Evolutionary conservation across 805 yeast species (phyloP).

Genomic region (Candida mattraensis): DNA sequence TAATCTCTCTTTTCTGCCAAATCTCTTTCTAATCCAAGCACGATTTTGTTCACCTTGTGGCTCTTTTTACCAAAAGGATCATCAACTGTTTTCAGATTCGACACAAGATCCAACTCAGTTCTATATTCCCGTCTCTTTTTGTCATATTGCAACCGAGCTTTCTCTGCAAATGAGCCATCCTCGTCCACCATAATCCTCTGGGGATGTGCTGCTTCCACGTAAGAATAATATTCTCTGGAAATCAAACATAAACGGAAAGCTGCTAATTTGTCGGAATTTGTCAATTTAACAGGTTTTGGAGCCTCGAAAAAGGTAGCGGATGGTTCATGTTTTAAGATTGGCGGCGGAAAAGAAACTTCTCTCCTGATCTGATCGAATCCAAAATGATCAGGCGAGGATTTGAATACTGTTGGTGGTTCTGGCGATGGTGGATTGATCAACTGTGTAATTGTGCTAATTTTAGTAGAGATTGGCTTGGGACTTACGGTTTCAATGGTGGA

Average conservation of each 20-base stretch:
- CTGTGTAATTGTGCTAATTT: conserved; percentile 14
- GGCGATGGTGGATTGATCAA: conserved; percentile 18
- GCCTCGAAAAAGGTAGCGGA: too few species aligned
- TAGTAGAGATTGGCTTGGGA: conserved; percentile 6
- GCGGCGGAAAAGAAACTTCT: too few species aligned
- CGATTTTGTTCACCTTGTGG: conserved; percentile 6
- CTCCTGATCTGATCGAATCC: too few species aligned
- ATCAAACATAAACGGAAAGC: conserved; percentile 13
- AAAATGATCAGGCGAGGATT: too few species aligned
- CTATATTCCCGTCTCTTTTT: conserved; percentile 8
- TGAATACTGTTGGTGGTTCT: conserved; percentile 6
- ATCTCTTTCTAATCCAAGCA: conserved; percentile 30
- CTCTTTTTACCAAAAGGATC: conserved; percentile 14
- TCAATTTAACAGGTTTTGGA: background rate
- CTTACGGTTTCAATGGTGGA: background rate
- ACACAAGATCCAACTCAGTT: conserved; percentile 13
- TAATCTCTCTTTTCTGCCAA: conserved; percentile 35
- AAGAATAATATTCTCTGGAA: conserved; percentile 4
- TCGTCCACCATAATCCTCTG: conserved; percentile 3
- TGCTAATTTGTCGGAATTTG: conserved; percentile 14
- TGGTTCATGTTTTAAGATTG: too few species aligned
- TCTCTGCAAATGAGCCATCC: conserved; percentile 1
- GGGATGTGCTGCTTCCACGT: conserved; percentile 1
- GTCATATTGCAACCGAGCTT: conserved; percentile 8
- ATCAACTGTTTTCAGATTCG: conserved; percentile 8